Evolutionary conservation across 73 alveolate genomes (phyloP), one percentile per base, ranked within the genome.

Genomic region (Uronychia binucleata): DNA sequence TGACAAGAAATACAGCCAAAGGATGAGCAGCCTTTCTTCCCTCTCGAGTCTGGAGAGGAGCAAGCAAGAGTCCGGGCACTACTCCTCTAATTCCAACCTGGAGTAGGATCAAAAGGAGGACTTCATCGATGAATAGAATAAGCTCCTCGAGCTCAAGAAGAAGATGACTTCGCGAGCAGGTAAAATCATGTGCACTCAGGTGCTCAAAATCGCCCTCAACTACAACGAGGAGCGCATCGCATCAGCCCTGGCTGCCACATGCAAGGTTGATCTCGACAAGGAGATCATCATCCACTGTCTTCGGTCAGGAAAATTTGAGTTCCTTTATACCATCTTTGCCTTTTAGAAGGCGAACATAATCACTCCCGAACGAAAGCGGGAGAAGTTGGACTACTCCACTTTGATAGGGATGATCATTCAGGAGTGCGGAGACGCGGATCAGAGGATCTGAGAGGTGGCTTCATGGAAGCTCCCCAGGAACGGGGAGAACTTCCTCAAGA

Each of bases 221-320:
- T 33, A 78, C 14, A 77, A 84, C 30, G 95, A 89, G 58, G 90
- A 88, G 29, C 83, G 89, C 78, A 78, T 89, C 0, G 88, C 95
- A 13, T 76, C 91, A 26, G 31, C 81, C 0, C 31, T 89, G 0
- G 87, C 84, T 13, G 91, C 95, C 5, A 26, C 80, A 25, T 84
- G 57, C 67, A 77, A 77, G 14, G 83, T 82, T 19, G 46, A 60
- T 1, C 27, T 89, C 19, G 88, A 83, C 1, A 77, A 59, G 25
- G 78, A 74, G 25, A 82, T 82, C 57, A 31, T 82, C 32, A 59
- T 28, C 11, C 33, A 80, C 26, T 59, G 83, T 25, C 83, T 82
- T 1, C 30, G 77, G 26, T 57, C 82, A 14, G 58, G 30, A 19
- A 57, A 57, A 28, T 57, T 82, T 57, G 79, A 82, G 59, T 82